phyloP scores from a whole-genome alignment of 495 filamentous ascomycete genomes.

The Penicillium canescens region DNA sequence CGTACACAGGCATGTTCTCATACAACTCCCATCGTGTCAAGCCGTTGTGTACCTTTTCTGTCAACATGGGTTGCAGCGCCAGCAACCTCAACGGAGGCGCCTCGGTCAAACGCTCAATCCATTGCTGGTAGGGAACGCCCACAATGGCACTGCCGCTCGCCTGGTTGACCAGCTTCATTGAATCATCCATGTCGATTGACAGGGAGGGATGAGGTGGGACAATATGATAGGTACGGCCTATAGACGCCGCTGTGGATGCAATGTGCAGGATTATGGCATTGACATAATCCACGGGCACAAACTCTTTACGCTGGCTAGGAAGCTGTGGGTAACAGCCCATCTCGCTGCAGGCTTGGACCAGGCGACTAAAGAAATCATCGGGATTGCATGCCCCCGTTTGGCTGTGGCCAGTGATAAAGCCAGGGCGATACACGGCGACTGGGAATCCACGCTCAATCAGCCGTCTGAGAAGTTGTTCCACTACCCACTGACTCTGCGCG shows the following conservation, averaged over 20 bases:
- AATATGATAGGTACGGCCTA: conserved; percentile 17
- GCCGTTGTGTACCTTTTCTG: conserved; percentile 14
- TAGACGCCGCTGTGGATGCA: conserved; percentile 2
- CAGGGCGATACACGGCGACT: conserved; percentile 21
- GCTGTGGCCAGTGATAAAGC: conserved; percentile 21
- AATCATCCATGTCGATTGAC: conserved; percentile 14
- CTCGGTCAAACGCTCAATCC: conserved; percentile 5
- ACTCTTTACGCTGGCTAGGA: conserved; percentile 20
- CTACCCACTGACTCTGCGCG: conserved; percentile 26
- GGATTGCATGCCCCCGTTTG: conserved; percentile 16
- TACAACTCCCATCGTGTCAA: conserved; percentile 23
- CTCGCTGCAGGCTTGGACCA: conserved; percentile 11
- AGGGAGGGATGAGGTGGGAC: conserved; percentile 3
- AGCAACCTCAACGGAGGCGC: conserved; percentile 6
- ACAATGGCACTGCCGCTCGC: too few species aligned
- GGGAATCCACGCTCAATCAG: conserved; percentile 16
- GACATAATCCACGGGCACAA: conserved; percentile 21
- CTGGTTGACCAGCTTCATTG: too few species aligned
- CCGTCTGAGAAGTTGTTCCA: conserved; percentile 18
- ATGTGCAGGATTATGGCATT: conserved; percentile 13
- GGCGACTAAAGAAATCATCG: conserved; percentile 21
- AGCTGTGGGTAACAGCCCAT: conserved; percentile 16
- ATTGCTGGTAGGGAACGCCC: conserved; percentile 9
- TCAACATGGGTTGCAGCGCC: conserved; percentile 17
- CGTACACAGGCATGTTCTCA: conserved; percentile 20